phyloP scores from a whole-genome alignment of 2,329 filamentous ascomycete species.

The Claviceps sorghi region DNA sequence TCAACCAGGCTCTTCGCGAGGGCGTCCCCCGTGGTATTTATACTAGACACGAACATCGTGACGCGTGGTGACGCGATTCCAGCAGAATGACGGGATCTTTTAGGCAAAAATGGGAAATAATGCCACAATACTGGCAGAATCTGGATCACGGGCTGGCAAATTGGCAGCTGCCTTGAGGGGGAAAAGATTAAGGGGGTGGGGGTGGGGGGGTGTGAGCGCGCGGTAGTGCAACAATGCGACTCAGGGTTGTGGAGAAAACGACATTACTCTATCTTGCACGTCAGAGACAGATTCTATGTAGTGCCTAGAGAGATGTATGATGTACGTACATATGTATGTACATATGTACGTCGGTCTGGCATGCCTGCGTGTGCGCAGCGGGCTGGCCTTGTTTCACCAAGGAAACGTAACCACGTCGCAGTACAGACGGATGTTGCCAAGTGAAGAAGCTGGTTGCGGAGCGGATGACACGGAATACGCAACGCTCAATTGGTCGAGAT shows the following conservation, averaged over 20 bases:
- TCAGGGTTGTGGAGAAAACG: not conserved
- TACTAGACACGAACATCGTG: constrained; percentile 6
- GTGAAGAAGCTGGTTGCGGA: not conserved
- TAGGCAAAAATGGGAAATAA: not conserved
- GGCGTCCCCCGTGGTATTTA: constrained; percentile 7
- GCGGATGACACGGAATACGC: not conserved
- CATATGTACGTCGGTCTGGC: too few species aligned
- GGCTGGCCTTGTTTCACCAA: not conserved
- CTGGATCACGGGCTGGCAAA: not conserved
- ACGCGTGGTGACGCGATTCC: not conserved
- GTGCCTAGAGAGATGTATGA: not conserved
- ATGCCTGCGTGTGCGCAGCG: not conserved
- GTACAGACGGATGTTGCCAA: not conserved
- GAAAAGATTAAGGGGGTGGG: not conserved
- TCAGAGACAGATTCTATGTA: not conserved
- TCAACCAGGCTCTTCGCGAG: constrained; percentile 2
- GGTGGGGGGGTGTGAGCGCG: not conserved
- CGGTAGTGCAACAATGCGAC: not conserved
- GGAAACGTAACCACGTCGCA: not conserved
- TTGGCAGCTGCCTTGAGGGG: not conserved
- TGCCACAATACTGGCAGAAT: not conserved
- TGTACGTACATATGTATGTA: not conserved
- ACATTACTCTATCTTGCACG: not conserved
- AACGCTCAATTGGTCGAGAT: not conserved
- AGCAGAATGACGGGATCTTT: not conserved